Conservation (phyloP, 2,329 filamentous ascomycete species). For the Amauroascus niger region DNA sequence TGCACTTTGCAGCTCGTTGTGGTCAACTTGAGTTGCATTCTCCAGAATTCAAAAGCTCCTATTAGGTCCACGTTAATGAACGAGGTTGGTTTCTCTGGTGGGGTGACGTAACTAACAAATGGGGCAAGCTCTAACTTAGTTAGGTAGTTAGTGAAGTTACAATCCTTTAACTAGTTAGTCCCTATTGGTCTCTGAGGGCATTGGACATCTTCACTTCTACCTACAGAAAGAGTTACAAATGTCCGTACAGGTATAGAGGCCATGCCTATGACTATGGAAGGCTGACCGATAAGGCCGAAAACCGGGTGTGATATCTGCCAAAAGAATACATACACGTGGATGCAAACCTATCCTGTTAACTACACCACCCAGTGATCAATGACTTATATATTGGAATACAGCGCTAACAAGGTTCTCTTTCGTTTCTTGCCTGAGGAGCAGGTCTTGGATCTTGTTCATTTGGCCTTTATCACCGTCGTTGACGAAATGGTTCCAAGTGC, state of each 20-base stretch:
- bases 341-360: background rate
- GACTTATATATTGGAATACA: slow-evolving; percentile 98
- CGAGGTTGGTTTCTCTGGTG: background rate
- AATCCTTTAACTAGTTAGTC: no score
- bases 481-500: slow-evolving; percentile 97
- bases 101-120: background rate
- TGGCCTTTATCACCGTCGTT: slow-evolving; percentile 60
- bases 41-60: background rate
- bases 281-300: background rate
- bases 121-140: background rate
- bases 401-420: slow-evolving; percentile 73
- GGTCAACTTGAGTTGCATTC: background rate
- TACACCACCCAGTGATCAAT: slow-evolving; percentile 39
- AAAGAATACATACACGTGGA: background rate
- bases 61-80: background rate
- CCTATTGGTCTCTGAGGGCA: no score
- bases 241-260: no score
- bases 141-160: no score
- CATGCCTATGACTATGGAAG: background rate
- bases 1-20: background rate
- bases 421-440: slow-evolving; percentile 78
- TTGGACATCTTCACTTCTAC: no score
- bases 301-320: background rate
- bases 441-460: slow-evolving; percentile 75
- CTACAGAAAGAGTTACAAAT: no score